A percentile compares a stretch with the other conserved stretches of the same genome.
Evolutionary conservation across 768 basidiomycete species (phyloP).

Genomic region (Lentinula edodes): DNA sequence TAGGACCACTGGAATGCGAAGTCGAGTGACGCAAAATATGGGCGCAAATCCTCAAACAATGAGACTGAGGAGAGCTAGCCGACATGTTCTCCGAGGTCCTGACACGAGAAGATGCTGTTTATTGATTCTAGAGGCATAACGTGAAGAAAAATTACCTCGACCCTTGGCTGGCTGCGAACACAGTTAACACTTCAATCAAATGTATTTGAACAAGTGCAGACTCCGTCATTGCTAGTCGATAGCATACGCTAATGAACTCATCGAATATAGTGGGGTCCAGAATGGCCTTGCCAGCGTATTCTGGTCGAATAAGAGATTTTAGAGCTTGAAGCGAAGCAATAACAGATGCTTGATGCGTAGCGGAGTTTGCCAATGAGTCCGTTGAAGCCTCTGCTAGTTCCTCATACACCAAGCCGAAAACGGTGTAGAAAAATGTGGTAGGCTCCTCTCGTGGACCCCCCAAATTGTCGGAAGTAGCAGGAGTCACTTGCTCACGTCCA

Average conservation of each 20-base stretch:
- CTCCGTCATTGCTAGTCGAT: slow-evolving; percentile 88
- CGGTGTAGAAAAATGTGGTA: slow-evolving; percentile 75
- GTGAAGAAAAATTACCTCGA: background rate
- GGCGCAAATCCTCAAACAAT: slow-evolving; percentile 80
- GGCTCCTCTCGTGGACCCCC: slow-evolving; percentile 49
- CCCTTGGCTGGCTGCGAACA: slow-evolving; percentile 45
- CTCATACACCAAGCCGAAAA: slow-evolving; percentile 95
- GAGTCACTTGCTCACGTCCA: slow-evolving; percentile 44
- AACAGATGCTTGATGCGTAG: slow-evolving; percentile 40
- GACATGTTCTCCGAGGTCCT: slow-evolving; percentile 32
- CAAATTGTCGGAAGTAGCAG: slow-evolving; percentile 16
- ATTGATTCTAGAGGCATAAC: background rate
- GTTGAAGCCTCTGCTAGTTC: slow-evolving; percentile 64
- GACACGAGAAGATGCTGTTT: slow-evolving; percentile 5
- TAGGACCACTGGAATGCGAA: slow-evolving; percentile 45
- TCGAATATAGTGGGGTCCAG: slow-evolving; percentile 81
- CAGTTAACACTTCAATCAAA: slow-evolving; percentile 62
- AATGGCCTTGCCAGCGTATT: slow-evolving; percentile 77
- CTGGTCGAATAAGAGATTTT: slow-evolving; percentile 71
- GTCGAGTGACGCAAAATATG: slow-evolving; percentile 73
- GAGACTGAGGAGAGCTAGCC: slow-evolving; percentile 44
- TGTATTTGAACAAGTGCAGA: slow-evolving; percentile 63
- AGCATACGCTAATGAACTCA: slow-evolving; percentile 83
- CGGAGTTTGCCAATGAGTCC: slow-evolving; percentile 41
- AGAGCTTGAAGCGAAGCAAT: slow-evolving; percentile 70